phyloP scores from a whole-genome alignment of 257 asterid species.

The Lavandula angustifolia region DNA sequence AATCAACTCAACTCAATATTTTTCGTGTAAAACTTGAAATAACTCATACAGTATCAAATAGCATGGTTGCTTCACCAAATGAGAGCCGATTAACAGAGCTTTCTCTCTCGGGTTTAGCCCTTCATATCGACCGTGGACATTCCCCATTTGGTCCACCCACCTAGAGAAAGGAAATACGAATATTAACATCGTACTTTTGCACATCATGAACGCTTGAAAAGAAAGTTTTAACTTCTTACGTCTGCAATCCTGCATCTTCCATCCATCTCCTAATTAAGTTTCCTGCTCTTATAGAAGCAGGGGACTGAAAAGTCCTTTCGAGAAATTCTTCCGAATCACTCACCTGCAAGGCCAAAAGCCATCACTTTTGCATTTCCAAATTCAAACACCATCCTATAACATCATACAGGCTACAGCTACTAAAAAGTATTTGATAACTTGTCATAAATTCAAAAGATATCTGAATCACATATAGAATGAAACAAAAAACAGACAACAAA shows the following conservation, averaged over 20 bases:
- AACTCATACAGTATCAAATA: constrained; percentile 19
- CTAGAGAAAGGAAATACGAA: constrained; percentile 43
- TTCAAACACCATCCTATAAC: not conserved
- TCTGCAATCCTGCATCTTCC: constrained; percentile 92
- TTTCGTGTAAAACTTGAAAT: not conserved
- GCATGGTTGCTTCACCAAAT: constrained; percentile 67
- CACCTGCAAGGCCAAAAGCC: constrained; percentile 53
- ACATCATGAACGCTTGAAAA: not conserved
- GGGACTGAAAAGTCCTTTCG: constrained; percentile 93
- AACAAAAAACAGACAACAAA: not conserved
- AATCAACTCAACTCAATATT: constrained; percentile 1
- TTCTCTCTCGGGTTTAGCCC: constrained; percentile 81
- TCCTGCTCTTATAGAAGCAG: constrained; percentile 80
- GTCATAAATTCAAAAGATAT: not conserved
- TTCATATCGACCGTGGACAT: constrained; percentile 81
- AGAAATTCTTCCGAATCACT: constrained; percentile 86
- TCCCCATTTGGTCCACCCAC: constrained; percentile 98
- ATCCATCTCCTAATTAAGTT: constrained; percentile 74
- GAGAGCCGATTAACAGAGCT: constrained; percentile 93
- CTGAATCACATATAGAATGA: constrained; percentile 1
- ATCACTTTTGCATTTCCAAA: not conserved
- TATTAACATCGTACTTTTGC: constrained; percentile 4
- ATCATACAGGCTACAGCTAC: not conserved
- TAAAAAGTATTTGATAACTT: not conserved
- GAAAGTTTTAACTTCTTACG: constrained; percentile 48